Conservation (phyloP, 768 basidiomycete genomes). For the Lactarius hengduanensis region DNA sequence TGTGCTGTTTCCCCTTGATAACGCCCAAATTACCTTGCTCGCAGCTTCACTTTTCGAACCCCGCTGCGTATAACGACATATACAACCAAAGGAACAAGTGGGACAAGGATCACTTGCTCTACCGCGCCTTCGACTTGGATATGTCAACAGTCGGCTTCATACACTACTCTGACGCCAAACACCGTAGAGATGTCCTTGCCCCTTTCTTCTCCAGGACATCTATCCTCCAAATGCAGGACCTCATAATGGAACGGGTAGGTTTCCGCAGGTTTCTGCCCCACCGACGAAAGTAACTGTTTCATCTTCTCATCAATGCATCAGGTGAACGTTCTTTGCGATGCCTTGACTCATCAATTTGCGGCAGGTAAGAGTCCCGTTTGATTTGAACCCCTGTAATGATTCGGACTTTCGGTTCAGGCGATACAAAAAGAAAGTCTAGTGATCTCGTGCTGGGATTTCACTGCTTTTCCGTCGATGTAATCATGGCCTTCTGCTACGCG, state of each 20-base stretch:
- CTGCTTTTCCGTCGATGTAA: neutral
- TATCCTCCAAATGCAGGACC: conserved; percentile 7
- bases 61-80: too few species aligned
- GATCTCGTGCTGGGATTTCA: neutral
- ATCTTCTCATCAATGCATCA: neutral
- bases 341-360: neutral
- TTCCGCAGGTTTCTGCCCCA: too few species aligned
- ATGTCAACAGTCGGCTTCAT: neutral
- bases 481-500: too few species aligned
- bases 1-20: too few species aligned
- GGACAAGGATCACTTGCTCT: neutral
- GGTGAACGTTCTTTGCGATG: neutral
- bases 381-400: too few species aligned
- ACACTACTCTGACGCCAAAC: too few species aligned
- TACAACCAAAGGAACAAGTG: too few species aligned
- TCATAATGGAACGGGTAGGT: neutral
- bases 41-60: conserved; percentile 1
- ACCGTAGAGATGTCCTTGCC: neutral
- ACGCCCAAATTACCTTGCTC: too few species aligned
- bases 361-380: neutral
- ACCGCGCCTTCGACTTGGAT: conserved; percentile 11
- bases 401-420: neutral
- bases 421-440: conserved; percentile 7
- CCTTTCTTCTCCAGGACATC: conserved; percentile 4
- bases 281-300: too few species aligned